Evolutionary conservation across 768 basidiomycete species (phyloP).

Genomic region (Galerina marginata): DNA sequence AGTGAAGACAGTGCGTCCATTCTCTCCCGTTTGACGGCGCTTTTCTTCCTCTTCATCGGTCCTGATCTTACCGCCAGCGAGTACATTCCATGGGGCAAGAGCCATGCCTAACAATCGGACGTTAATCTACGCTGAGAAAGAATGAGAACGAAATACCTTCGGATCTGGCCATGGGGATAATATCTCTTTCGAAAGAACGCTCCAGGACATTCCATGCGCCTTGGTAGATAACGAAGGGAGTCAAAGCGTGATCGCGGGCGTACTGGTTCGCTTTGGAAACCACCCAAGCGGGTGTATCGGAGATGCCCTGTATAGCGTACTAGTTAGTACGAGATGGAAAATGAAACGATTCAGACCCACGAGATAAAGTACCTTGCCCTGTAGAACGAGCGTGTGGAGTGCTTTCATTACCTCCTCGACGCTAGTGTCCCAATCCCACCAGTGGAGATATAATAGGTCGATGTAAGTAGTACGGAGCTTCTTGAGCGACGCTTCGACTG

Average conservation of each 20-base stretch:
- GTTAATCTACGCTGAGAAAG: not conserved
- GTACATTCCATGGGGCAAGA: constrained; percentile 8
- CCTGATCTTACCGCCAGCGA: constrained; percentile 43
- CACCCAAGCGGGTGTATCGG: constrained; percentile 54
- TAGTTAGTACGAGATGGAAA: too few relatives aligned
- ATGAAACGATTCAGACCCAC: constrained; percentile 17
- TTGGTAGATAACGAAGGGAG: constrained; percentile 61
- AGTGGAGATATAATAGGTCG: constrained; percentile 53
- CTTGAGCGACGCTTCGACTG: constrained; percentile 48
- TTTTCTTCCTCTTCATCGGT: constrained; percentile 48
- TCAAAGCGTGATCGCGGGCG: constrained; percentile 50
- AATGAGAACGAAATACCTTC: constrained; percentile 40
- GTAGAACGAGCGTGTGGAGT: constrained; percentile 55
- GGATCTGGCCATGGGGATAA: constrained; percentile 50
- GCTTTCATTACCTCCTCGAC: constrained; percentile 61
- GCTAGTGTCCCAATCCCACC: constrained; percentile 60
- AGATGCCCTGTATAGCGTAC: constrained; percentile 34
- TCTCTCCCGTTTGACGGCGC: constrained; percentile 32
- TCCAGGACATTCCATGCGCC: constrained; percentile 49
- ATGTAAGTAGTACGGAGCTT: constrained; percentile 53
- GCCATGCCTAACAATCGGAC: constrained; percentile 30
- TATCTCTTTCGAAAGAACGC: constrained; percentile 58
- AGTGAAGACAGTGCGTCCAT: constrained; percentile 36
- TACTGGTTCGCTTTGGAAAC: constrained; percentile 55
- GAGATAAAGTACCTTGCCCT: constrained; percentile 56